A percentile compares a stretch with the other conserved stretches of the same genome.
These are phyloP conservation scores for Ustilago bromivora DNA, from an alignment of 1,284 basidiomycete genomes.

Conservation along the genomic window DNA sequence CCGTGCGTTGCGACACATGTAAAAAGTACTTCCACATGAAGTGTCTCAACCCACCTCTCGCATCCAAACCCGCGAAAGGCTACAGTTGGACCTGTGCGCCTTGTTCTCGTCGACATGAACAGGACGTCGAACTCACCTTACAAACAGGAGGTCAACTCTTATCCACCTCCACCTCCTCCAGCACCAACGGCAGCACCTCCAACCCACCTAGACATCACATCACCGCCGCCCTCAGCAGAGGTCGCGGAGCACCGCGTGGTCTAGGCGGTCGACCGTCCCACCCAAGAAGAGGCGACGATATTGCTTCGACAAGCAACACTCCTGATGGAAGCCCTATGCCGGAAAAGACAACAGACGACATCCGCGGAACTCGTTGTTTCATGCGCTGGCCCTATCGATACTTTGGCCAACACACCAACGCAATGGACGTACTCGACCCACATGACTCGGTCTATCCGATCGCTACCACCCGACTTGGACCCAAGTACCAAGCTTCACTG, in stretches of 20 bases:
- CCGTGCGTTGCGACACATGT: conserved; percentile 92
- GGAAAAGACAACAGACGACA: conserved; percentile 57
- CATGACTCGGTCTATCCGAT: conserved; percentile 95
- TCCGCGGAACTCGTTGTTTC: conserved; percentile 77
- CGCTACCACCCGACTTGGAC: conserved; percentile 85
- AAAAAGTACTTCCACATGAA: conserved; percentile 94
- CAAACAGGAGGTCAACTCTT: conserved; percentile 38
- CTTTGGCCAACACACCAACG: conserved; percentile 91
- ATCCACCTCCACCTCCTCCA: conserved; percentile 17
- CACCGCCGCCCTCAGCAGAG: conserved; percentile 19
- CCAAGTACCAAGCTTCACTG: conserved; percentile 81
- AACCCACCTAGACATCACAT: conserved; percentile 28
- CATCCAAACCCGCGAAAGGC: conserved; percentile 93
- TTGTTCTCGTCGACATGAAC: conserved; percentile 87
- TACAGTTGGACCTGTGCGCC: conserved; percentile 98
- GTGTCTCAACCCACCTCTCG: conserved; percentile 91
- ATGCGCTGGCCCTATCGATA: conserved; percentile 97
- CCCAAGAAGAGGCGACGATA: conserved; percentile 31
- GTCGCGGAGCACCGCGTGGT: conserved; percentile 40
- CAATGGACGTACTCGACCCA: conserved; percentile 76
- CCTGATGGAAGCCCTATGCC: conserved; percentile 49
- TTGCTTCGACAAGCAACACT: conserved; percentile 34
- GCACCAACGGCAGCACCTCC: conserved; percentile 19
- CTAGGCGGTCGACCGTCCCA: conserved; percentile 16
- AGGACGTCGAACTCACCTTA: conserved; percentile 78